Base-by-base conservation (phyloP, 2,329 filamentous ascomycete species). In the Grosmannia huntii region DNA sequence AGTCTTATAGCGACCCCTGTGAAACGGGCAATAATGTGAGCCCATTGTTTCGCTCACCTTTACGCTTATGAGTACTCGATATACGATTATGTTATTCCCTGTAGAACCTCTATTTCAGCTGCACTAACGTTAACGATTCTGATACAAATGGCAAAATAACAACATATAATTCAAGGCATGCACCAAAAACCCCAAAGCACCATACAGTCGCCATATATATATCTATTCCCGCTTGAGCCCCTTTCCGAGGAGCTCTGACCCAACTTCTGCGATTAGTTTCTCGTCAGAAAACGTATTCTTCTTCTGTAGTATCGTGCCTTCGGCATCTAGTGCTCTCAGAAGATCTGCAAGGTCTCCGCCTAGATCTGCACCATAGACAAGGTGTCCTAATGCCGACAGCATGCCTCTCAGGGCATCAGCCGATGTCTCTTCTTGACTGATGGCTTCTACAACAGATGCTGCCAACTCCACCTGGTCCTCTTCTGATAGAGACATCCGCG, bases 261-360 rank as follows among this genome's bases (percentile, higher is more conserved):
- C 80, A n/a, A 83, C 72, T 65, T 83, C 79, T 1, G 58, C 61
- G 19, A 90, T 67, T 51, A 90, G 69, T 56, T 75, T 72, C 68
- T 87, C 78, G 14, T 77, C 72, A 1, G 79, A 75, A 62, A 87
- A 85, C 1, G 68, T 65, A 57, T 75, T 74, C 60, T 76, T 76
- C 70, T 86, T 89, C 1, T 67, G 73, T 41, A 76, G 59, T 1
- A 95, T 75, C 0, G 81, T 84, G 3, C 80, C 81, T 36, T 78
- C 75, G 0, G 90, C 88, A 68, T 91, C 90, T 76, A 96, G 80
- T 0, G 84, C 85, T 58, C 81, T 80, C 63, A 90, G 78, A n/a
- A 96, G 71, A 68, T 95, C 90, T 12, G 84, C 76, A n/a, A 96
- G 69, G 63, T 91, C 87, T 0, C 90, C 87, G 33, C 86, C 81